Evolutionary conservation across 139 green algal genomes (phyloP).

Genomic region (Closterium sp.): DNA sequence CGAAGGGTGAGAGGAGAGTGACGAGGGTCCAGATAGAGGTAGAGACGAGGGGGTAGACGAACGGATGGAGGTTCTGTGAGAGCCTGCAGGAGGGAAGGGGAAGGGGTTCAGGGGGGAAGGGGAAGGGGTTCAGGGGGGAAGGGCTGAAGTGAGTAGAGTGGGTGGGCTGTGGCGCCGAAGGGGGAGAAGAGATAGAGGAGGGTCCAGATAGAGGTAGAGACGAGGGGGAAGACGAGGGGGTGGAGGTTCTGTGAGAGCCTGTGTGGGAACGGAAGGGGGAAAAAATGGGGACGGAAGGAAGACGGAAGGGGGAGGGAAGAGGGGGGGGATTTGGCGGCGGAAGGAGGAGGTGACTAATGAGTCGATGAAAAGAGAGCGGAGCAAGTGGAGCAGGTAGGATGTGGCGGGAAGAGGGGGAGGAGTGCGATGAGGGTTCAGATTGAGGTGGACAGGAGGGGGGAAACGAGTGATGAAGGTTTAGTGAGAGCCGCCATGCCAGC

Average conservation of each 20-base stretch:
- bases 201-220: neutral
- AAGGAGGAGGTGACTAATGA: too few relatives aligned
- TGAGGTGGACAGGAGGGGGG: too few relatives aligned
- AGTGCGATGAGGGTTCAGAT: too few relatives aligned
- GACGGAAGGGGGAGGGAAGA: too few relatives aligned
- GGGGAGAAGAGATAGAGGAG: neutral
- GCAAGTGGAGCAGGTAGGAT: too few relatives aligned
- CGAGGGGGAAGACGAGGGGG: neutral
- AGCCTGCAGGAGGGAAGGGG: neutral
- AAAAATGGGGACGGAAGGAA: too few relatives aligned
- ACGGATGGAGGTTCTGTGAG: neutral
- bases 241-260: neutral
- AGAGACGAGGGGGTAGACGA: neutral
- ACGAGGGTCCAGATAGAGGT: neutral
- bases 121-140: neutral
- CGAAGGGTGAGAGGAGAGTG: neutral
- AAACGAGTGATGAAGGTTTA: too few relatives aligned
- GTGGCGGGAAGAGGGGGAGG: too few relatives aligned
- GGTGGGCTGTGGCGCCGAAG: neutral
- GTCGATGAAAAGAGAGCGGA: too few relatives aligned
- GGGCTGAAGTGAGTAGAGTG: neutral
- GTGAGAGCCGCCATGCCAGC: too few relatives aligned
- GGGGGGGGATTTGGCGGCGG: too few relatives aligned
- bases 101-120: neutral
- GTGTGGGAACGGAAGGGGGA: too few relatives aligned